Percentiles rank a stretch among this genome's conserved stretches.
These are phyloP conservation scores for Betula pendula DNA, from an alignment of 306 rosid species.

Conservation along the genomic window DNA sequence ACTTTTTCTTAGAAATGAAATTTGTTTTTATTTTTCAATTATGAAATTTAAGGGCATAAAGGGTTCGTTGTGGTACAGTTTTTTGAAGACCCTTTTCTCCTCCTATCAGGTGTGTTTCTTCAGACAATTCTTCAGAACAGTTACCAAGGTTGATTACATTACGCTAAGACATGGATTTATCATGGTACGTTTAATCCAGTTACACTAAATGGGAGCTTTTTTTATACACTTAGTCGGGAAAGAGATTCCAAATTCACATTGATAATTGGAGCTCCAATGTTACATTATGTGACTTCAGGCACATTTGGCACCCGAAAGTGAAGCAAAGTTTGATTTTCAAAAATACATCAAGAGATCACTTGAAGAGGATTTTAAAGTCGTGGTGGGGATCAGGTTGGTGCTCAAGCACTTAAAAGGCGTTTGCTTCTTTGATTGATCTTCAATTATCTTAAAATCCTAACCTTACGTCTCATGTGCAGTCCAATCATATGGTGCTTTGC, in stretches of 20 bases:
- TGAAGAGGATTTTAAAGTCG: conserved; percentile 79
- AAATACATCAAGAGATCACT: conserved; percentile 75
- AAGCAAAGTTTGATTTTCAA: conserved; percentile 63
- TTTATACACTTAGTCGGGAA: not conserved
- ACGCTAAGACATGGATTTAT: conserved; percentile 85
- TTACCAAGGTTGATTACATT: conserved; percentile 68
- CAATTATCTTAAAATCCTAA: not conserved
- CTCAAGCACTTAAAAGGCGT: not conserved
- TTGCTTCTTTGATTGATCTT: conserved; percentile 19
- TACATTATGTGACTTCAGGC: conserved; percentile 51
- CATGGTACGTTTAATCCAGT: conserved; percentile 45
- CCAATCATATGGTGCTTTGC: conserved; percentile 79
- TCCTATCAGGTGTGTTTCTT: conserved; percentile 70
- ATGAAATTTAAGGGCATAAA: not conserved
- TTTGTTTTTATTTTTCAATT: not conserved
- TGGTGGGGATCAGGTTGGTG: conserved; percentile 77
- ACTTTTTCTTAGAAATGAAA: not conserved
- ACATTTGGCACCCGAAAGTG: conserved; percentile 70
- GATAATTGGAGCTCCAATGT: not conserved
- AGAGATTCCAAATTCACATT: not conserved
- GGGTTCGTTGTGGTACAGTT: not conserved
- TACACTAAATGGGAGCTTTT: not conserved
- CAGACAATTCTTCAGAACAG: conserved; percentile 76
- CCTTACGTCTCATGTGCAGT: conserved; percentile 49
- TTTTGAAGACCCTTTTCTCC: not conserved